Conservation (phyloP, 2,329 filamentous ascomycete species). For the Drechslerella coelobrocha region DNA sequence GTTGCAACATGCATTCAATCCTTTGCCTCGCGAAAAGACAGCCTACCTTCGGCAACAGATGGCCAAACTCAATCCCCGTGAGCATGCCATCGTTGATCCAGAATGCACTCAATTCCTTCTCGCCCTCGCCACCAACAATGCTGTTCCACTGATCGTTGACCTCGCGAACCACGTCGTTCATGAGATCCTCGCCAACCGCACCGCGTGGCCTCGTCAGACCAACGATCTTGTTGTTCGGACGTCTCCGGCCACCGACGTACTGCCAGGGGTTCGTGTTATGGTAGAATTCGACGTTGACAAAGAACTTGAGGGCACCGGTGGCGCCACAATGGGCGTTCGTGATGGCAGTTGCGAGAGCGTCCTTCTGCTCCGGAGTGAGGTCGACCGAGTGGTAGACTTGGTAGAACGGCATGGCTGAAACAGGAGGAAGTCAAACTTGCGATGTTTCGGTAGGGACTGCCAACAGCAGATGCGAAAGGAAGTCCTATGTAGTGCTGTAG, state of each 20-base stretch:
- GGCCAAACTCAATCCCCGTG: constrained; percentile 42
- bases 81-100: constrained; percentile 44
- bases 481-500: no score
- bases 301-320: constrained; percentile 41
- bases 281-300: constrained; percentile 42
- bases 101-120: constrained; percentile 39
- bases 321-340: constrained; percentile 29
- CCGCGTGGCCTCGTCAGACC: constrained; percentile 28
- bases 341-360: constrained; percentile 27
- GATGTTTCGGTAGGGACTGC: no score
- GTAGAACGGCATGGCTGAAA: constrained; percentile 38
- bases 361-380: constrained; percentile 32
- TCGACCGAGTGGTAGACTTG: constrained; percentile 38
- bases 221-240: constrained; percentile 44
- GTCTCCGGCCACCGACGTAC: constrained; percentile 31
- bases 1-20: background rate
- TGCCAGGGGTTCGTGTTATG: constrained; percentile 47
- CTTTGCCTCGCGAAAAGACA: background rate
- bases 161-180: constrained; percentile 37
- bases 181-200: constrained; percentile 25
- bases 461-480: no score
- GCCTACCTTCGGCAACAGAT: constrained; percentile 28
- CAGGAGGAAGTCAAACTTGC: background rate
- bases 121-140: constrained; percentile 36
- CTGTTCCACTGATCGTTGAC: constrained; percentile 30